Evolutionary conservation across 2,329 filamentous ascomycete genomes (phyloP).

Genomic region (Akanthomyces muscarius): DNA sequence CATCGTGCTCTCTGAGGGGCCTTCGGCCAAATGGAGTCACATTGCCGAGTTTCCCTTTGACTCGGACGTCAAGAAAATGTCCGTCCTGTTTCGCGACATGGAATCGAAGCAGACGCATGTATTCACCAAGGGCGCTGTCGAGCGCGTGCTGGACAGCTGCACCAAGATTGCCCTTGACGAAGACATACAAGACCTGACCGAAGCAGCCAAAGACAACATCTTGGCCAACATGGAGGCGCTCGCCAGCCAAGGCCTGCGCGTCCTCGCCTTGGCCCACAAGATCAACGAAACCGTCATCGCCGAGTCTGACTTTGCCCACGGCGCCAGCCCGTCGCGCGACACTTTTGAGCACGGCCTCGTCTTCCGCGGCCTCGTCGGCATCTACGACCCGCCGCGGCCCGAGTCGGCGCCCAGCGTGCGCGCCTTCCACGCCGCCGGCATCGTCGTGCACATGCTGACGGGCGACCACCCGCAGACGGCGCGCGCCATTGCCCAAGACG

Average conservation of each 20-base stretch:
- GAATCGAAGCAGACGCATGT: constrained; percentile 33
- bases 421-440: constrained; percentile 54
- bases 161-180: constrained; percentile 41
- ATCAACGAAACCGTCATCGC: constrained; percentile 15
- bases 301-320: constrained; percentile 29
- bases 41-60: constrained; percentile 55
- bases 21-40: constrained; percentile 32
- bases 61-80: constrained; percentile 56
- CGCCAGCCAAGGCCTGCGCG: constrained; percentile 61
- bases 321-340: constrained; percentile 21
- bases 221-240: constrained; percentile 63
- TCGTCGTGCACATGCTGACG: constrained; percentile 62
- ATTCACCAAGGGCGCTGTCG: constrained; percentile 62
- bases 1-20: constrained; percentile 27
- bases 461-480: constrained; percentile 61
- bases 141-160: constrained; percentile 60
- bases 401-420: constrained; percentile 54
- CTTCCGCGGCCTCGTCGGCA: constrained; percentile 62
- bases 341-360: constrained; percentile 50
- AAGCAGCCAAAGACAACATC: constrained; percentile 45
- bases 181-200: constrained; percentile 31
- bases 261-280: constrained; percentile 55
- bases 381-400: constrained; percentile 64
- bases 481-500: constrained; percentile 55
- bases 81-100: constrained; percentile 44